Conservation (phyloP, 73 alveolate species). For the Diophrys appendiculata region DNA sequence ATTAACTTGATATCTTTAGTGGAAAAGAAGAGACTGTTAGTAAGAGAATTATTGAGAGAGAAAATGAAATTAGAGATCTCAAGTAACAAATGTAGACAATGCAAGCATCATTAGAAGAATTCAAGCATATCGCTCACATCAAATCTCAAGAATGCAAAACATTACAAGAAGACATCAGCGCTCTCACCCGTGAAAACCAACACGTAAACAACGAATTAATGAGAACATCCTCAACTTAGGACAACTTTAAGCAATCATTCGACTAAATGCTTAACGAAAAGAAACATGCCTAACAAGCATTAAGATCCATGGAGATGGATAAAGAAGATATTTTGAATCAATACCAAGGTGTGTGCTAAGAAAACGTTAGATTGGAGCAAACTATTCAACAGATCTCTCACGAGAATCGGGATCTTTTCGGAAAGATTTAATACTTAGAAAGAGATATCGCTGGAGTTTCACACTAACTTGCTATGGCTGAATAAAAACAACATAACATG, state of each 20-base stretch:
- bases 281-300: conserved; percentile 31
- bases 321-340: conserved; percentile 53
- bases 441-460: conserved; percentile 46
- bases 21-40: conserved; percentile 42
- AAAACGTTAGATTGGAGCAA: conserved; percentile 57
- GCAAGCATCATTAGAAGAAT: conserved; percentile 31
- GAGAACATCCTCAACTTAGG: conserved; percentile 37
- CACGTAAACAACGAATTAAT: conserved; percentile 39
- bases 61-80: conserved; percentile 47
- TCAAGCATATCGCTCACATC: conserved; percentile 9
- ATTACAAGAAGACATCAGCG: conserved; percentile 35
- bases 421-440: conserved; percentile 29
- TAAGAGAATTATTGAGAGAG: conserved; percentile 57
- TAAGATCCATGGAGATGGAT: conserved; percentile 56
- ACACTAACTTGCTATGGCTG: conserved; percentile 14
- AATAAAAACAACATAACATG: conserved; percentile 18
- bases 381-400: conserved; percentile 6
- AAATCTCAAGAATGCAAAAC: conserved; percentile 42
- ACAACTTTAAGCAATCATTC: conserved; percentile 18
- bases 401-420: conserved; percentile 42
- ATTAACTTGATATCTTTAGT: conserved; percentile 22
- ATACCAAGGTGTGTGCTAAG: conserved; percentile 58
- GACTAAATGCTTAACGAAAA: conserved; percentile 43
- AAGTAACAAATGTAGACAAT: conserved; percentile 19
- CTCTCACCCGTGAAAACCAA: conserved; percentile 39